These are phyloP conservation scores for Colletotrichum tabaci DNA, from an alignment of 2,329 filamentous ascomycete genomes.

Conservation along the genomic window DNA sequence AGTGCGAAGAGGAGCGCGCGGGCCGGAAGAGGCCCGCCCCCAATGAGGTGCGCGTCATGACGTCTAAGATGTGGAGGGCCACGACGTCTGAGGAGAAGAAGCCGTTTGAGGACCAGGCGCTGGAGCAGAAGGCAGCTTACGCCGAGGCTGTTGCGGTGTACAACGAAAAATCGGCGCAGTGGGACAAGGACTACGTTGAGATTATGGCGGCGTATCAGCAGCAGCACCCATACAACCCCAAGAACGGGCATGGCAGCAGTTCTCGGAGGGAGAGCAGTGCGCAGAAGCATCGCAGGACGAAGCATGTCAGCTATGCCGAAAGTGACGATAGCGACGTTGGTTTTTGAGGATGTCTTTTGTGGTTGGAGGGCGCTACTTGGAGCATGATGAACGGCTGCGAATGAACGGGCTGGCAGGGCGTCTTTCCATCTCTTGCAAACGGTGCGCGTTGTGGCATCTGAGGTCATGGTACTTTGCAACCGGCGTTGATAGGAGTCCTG, in stretches of 20 bases:
- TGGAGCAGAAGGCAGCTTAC: slow-evolving; percentile 78
- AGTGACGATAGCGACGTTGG: slow-evolving; percentile 49
- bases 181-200: slow-evolving; percentile 78
- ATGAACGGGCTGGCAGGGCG: neutral
- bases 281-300: slow-evolving; percentile 54
- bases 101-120: slow-evolving; percentile 84
- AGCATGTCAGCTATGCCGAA: slow-evolving; percentile 56
- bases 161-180: slow-evolving; percentile 74
- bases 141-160: slow-evolving; percentile 70
- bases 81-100: slow-evolving; percentile 78
- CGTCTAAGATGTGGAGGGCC: slow-evolving; percentile 93
- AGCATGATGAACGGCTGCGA: neutral
- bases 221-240: slow-evolving; percentile 63
- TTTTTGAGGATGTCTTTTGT: slow-evolving; percentile 26
- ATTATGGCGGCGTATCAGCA: slow-evolving; percentile 67
- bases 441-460: slow-evolving; percentile 5
- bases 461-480: slow-evolving; percentile 6
- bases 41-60: slow-evolving; percentile 87
- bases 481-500: slow-evolving; percentile 33
- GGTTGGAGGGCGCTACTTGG: too few relatives aligned
- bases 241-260: slow-evolving; percentile 44
- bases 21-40: slow-evolving; percentile 76
- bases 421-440: slow-evolving; percentile 18
- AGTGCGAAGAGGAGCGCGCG: slow-evolving; percentile 74
- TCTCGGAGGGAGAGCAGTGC: slow-evolving; percentile 30